These are phyloP conservation scores for Ophiorrhiza pumila DNA, from an alignment of 257 asterid genomes.

Conservation along the genomic window DNA sequence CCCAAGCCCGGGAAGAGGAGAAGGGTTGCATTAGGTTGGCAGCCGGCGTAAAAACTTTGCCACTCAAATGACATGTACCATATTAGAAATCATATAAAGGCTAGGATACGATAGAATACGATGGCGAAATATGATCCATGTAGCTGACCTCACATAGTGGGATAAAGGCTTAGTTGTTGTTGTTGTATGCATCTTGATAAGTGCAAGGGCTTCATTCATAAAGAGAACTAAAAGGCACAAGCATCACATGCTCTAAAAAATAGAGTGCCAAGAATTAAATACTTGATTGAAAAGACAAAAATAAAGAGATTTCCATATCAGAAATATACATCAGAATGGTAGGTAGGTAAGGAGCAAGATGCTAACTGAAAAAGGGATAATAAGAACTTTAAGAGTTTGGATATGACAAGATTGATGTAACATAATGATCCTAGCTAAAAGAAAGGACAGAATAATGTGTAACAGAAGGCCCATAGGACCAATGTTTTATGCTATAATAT, in stretches of 20 bases:
- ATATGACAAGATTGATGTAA: neutral
- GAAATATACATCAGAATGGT: neutral
- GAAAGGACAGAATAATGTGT: neutral
- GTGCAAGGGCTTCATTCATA: slow-evolving; percentile 1
- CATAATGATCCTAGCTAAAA: neutral
- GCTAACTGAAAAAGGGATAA: no score
- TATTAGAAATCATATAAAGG: no score
- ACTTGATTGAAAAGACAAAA: neutral
- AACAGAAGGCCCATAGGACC: neutral
- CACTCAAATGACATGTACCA: no score
- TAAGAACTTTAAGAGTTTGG: neutral
- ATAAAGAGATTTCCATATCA: neutral
- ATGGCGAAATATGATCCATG: no score
- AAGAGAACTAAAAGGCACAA: neutral
- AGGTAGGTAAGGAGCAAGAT: neutral
- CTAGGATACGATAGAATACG: no score
- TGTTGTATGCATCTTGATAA: neutral
- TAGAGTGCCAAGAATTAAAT: neutral
- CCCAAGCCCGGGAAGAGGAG: no score
- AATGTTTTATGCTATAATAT: neutral
- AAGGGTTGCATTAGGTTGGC: no score
- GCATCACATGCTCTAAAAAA: neutral
- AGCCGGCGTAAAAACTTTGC: no score
- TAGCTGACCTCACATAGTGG: no score
- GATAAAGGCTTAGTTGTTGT: no score